Evolutionary conservation across 2,329 filamentous ascomycete genomes (phyloP).

Genomic region (Xylariaceae sp.): DNA sequence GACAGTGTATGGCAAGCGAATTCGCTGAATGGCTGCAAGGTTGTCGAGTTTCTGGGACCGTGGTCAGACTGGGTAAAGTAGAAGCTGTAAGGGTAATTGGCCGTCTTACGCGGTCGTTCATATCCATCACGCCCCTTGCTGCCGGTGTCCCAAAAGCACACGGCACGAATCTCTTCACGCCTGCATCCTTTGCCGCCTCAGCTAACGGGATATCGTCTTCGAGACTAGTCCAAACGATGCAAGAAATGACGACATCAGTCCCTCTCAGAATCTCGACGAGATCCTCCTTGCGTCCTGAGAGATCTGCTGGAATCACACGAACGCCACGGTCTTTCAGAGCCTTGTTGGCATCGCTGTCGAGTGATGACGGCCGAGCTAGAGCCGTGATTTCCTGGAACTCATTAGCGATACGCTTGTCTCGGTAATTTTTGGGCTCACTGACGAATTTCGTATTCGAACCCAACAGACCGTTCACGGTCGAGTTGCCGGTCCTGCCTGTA

Average conservation of each 20-base stretch:
- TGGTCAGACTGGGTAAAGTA: conserved; percentile 2
- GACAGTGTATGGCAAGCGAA: conserved; percentile 16
- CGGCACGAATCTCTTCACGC: conserved; percentile 49
- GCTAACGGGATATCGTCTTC: conserved; percentile 41
- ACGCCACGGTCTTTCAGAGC: conserved; percentile 38
- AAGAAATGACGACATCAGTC: conserved; percentile 41
- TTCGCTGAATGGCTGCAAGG: conserved; percentile 13
- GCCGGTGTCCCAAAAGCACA: conserved; percentile 43
- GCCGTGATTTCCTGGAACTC: conserved; percentile 40
- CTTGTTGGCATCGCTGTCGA: conserved; percentile 39
- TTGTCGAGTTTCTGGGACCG: conserved; percentile 13
- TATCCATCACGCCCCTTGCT: conserved; percentile 31
- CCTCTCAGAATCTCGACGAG: conserved; percentile 37
- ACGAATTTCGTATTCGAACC: conserved; percentile 25
- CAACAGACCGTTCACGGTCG: conserved; percentile 35
- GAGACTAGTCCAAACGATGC: conserved; percentile 30
- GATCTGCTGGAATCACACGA: conserved; percentile 37
- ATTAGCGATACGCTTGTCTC: not conserved
- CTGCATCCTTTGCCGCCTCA: conserved; percentile 43
- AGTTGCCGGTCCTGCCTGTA: conserved; percentile 36
- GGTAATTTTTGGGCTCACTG: conserved; percentile 6
- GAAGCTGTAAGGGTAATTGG: too few species aligned
- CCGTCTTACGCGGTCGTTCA: too few species aligned
- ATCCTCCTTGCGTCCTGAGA: conserved; percentile 35
- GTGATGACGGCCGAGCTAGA: conserved; percentile 41